Conservation (phyloP, 2,329 filamentous ascomycete species). For the Cladosporium sp. region DNA sequence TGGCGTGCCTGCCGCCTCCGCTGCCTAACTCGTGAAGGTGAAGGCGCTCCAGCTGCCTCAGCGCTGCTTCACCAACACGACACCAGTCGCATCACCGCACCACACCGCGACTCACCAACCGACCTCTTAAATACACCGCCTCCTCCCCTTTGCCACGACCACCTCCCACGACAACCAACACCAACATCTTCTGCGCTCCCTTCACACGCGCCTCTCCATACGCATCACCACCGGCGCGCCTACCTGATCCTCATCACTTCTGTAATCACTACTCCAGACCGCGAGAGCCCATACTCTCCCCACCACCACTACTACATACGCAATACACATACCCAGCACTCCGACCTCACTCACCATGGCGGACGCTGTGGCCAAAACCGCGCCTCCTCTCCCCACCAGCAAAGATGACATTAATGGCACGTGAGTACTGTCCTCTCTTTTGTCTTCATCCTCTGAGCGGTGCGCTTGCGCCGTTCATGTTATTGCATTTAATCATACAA, state of each 20-base stretch:
- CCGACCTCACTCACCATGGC: conserved; percentile 7
- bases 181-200: not conserved
- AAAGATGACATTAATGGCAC: conserved; percentile 45
- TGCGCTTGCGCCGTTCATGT: not conserved
- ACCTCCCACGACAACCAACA: not conserved
- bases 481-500: not conserved
- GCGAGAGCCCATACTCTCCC: not conserved
- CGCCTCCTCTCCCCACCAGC: conserved; percentile 38
- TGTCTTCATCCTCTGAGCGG: not conserved
- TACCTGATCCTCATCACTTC: conserved; percentile 5
- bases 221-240: not conserved
- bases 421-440: conserved; percentile 24
- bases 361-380: conserved; percentile 15
- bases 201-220: not conserved
- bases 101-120: not conserved
- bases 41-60: conserved; percentile 3
- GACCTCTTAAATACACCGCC: not conserved
- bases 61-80: conserved; percentile 1
- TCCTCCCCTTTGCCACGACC: not conserved
- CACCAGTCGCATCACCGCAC: conserved; percentile 1
- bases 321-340: not conserved
- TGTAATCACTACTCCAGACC: conserved; percentile 2
- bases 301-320: not conserved
- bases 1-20: conserved; percentile 12
- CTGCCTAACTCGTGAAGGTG: not conserved